Evolutionary conservation across 2,329 filamentous ascomycete species (phyloP).

Genomic region (Stromatinia cepivora): DNA sequence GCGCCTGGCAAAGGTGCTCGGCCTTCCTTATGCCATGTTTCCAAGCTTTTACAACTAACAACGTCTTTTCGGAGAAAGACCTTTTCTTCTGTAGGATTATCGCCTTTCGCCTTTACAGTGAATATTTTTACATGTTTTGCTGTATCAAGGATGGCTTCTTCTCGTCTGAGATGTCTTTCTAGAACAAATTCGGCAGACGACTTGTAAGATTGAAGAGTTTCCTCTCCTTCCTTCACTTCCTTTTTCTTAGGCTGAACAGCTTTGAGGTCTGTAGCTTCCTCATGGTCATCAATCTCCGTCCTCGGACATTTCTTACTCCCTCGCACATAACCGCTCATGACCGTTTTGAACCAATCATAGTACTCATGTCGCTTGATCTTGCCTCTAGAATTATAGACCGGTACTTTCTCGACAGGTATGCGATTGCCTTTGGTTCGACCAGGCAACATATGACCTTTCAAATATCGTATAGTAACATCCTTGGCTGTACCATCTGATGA

Average conservation of each 20-base stretch:
- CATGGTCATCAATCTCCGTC: conserved; percentile 74
- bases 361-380: conserved; percentile 75
- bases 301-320: conserved; percentile 51
- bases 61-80: conserved; percentile 81
- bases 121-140: conserved; percentile 75
- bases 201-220: conserved; percentile 87
- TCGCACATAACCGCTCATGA: conserved; percentile 71
- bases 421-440: conserved; percentile 87
- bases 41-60: conserved; percentile 81
- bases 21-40: conserved; percentile 98
- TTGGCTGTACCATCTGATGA: conserved; percentile 82
- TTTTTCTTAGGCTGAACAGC: conserved; percentile 72
- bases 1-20: conserved; percentile 70
- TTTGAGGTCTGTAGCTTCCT: conserved; percentile 76
- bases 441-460: conserved; percentile 78
- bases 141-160: conserved; percentile 76
- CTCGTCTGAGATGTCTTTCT: conserved; percentile 81
- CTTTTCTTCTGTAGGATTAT: conserved; percentile 71
- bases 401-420: conserved; percentile 75
- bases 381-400: conserved; percentile 74
- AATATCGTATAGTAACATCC: conserved; percentile 89
- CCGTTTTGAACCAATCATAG: conserved; percentile 84
- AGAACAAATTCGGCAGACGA: conserved; percentile 82
- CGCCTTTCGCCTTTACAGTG: conserved; percentile 70
- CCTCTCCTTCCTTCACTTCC: conserved; percentile 69